A percentile compares a stretch with the other conserved stretches of the same genome.
These are phyloP conservation scores for Cyberlindnera bimundalis DNA, from an alignment of 805 yeast genomes.

Conservation along the genomic window DNA sequence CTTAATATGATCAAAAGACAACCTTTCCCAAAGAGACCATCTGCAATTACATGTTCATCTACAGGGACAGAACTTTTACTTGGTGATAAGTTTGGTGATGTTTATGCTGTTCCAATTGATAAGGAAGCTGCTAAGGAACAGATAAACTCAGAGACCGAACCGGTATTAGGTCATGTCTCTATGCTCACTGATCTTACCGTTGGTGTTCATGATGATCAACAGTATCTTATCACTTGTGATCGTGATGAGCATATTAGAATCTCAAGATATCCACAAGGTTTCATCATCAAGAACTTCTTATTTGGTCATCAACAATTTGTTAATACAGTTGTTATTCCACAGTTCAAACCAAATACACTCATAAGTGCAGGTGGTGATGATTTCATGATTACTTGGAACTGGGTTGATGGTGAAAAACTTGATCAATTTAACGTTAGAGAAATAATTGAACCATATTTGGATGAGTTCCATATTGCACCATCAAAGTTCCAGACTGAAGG, in stretches of 20 bases:
- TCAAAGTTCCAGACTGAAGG: constrained; percentile 56
- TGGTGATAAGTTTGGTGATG: constrained; percentile 97
- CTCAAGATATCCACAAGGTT: constrained; percentile 74
- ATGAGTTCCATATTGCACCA: constrained; percentile 60
- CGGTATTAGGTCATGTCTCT: constrained; percentile 93
- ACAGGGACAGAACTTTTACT: constrained; percentile 58
- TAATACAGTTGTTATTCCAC: constrained; percentile 57
- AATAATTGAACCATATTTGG: constrained; percentile 41
- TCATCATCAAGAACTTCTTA: constrained; percentile 74
- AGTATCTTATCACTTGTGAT: constrained; percentile 72
- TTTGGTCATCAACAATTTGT: constrained; percentile 87
- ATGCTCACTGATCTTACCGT: constrained; percentile 80
- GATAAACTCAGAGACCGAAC: constrained; percentile 47
- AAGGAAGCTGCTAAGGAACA: constrained; percentile 31
- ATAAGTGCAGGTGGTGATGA: constrained; percentile 93
- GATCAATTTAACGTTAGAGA: constrained; percentile 47
- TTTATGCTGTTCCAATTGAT: constrained; percentile 55
- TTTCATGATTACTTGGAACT: constrained; percentile 70
- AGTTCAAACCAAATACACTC: constrained; percentile 47
- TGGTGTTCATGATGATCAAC: constrained; percentile 40
- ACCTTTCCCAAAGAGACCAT: constrained; percentile 88
- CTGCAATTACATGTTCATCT: constrained; percentile 68
- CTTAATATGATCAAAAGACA: constrained; percentile 62
- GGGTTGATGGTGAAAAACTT: constrained; percentile 51
- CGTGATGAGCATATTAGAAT: constrained; percentile 95